Percentiles rank a stretch among this genome's conserved stretches.
Evolutionary conservation across 176 grass and related monocot species (phyloP).

Genomic region (Avena eriantha): DNA sequence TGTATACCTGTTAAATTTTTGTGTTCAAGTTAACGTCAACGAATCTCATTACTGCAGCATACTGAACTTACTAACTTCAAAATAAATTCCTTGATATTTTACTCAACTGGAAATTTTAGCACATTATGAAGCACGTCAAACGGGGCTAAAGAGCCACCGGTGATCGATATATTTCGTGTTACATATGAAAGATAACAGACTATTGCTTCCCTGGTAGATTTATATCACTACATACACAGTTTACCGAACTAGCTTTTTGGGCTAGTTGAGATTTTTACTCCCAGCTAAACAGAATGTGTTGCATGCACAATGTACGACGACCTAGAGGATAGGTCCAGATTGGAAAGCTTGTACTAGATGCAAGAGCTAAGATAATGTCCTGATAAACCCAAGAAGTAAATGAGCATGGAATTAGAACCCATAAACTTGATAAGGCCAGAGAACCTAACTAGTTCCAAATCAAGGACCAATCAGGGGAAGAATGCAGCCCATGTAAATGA

Average conservation of each 20-base stretch:
- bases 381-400: not conserved
- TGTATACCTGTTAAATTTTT: conserved; percentile 71
- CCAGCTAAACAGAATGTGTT: not conserved
- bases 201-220: not conserved
- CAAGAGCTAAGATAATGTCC: not conserved
- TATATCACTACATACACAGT: not conserved
- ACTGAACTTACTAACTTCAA: not conserved
- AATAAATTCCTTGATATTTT: not conserved
- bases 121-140: not conserved
- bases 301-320: not conserved
- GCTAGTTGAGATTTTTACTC: not conserved
- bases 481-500: not conserved
- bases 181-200: not conserved
- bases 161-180: not conserved
- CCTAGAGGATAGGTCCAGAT: not conserved
- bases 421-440: not conserved
- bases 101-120: not conserved
- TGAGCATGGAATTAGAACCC: not conserved
- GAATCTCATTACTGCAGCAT: not conserved
- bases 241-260: not conserved
- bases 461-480: not conserved
- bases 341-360: not conserved
- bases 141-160: not conserved
- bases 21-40: not conserved
- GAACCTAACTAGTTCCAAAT: not conserved